These are phyloP conservation scores for Backusella liffmaniae DNA, from an alignment of 192 early-diverging fungal genomes.

Conservation along the genomic window DNA sequence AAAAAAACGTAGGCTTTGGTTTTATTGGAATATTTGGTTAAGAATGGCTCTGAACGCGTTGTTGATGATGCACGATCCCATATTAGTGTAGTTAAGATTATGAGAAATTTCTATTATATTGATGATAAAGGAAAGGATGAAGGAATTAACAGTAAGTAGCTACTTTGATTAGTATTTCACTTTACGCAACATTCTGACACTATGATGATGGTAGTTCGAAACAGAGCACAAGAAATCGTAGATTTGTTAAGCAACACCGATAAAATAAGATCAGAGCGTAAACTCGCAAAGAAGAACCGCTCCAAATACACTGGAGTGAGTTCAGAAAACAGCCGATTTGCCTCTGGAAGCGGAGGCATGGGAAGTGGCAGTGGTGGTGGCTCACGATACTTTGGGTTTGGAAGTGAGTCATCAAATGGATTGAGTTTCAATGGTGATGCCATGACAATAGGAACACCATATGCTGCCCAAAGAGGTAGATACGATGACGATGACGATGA, in stretches of 20 bases:
- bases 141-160: conserved; percentile 86
- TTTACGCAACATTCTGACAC: too few species aligned
- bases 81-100: conserved; percentile 82
- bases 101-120: conserved; percentile 85
- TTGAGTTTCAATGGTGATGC: conserved; percentile 40
- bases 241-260: conserved; percentile 83
- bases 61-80: conserved; percentile 87
- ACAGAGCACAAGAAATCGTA: conserved; percentile 86
- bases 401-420: conserved; percentile 52
- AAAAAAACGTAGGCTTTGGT: conserved; percentile 65
- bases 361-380: conserved; percentile 11
- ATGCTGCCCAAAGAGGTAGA: conserved; percentile 17
- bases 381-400: conserved; percentile 59
- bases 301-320: conserved; percentile 84
- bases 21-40: conserved; percentile 93
- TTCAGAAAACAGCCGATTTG: conserved; percentile 54
- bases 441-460: conserved; percentile 39
- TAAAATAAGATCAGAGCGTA: conserved; percentile 79
- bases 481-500: conserved; percentile 5
- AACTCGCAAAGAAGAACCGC: conserved; percentile 86
- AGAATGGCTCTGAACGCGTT: conserved; percentile 92
- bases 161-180: neutral
- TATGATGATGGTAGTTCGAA: conserved; percentile 56
- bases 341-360: conserved; percentile 34
- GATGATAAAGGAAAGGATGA: conserved; percentile 97